phyloP scores from a whole-genome alignment of 306 rosid genomes.

The Astragalus membranaceus region DNA sequence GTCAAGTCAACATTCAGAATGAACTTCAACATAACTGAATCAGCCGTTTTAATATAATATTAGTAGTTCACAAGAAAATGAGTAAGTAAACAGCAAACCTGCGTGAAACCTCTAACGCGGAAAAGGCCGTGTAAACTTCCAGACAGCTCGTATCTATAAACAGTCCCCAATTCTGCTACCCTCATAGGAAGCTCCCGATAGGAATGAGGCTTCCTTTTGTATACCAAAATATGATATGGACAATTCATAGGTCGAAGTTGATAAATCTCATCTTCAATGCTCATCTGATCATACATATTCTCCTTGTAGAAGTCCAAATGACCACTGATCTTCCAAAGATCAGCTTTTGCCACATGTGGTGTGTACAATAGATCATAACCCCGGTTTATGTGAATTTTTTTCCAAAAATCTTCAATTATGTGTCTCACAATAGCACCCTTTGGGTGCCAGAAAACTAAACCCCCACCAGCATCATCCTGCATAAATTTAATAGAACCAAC shows the following conservation, averaged over 20 bases:
- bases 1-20: background rate
- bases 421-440: slow-evolving; percentile 92
- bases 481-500: slow-evolving; percentile 25
- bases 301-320: slow-evolving; percentile 89
- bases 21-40: background rate
- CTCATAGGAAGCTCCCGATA: slow-evolving; percentile 85
- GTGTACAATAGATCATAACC: slow-evolving; percentile 89
- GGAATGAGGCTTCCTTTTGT: slow-evolving; percentile 86
- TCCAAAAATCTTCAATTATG: slow-evolving; percentile 90
- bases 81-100: slow-evolving; percentile 42
- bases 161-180: slow-evolving; percentile 94
- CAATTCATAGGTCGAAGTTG: slow-evolving; percentile 99
- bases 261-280: slow-evolving; percentile 79
- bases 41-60: background rate
- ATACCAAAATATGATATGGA: slow-evolving; percentile 86
- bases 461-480: slow-evolving; percentile 97
- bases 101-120: slow-evolving; percentile 96
- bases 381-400: slow-evolving; percentile 59
- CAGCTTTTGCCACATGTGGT: slow-evolving; percentile 96
- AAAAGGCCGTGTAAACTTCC: slow-evolving; percentile 97
- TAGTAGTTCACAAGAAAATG: slow-evolving; percentile 8
- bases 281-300: slow-evolving; percentile 95
- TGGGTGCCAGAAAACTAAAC: slow-evolving; percentile 98
- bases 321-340: slow-evolving; percentile 98
- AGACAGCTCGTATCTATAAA: slow-evolving; percentile 90